A percentile compares a stretch with the other conserved stretches of the same genome.
Evolutionary conservation across 257 asterid species (phyloP).

Genomic region (Salvia miltiorrhiza): DNA sequence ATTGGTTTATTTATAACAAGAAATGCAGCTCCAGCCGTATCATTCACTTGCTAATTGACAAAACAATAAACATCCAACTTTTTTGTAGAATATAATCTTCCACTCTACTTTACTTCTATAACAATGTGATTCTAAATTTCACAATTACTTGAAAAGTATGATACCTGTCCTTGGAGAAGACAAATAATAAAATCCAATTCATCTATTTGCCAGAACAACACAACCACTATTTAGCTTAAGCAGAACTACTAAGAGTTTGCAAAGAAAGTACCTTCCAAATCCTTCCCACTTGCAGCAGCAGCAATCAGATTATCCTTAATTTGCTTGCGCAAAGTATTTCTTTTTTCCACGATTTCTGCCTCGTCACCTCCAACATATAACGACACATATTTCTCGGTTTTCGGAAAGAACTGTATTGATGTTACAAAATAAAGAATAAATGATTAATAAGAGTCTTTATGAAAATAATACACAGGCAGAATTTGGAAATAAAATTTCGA

Average conservation of each 20-base stretch:
- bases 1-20: not conserved
- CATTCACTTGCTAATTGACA: not conserved
- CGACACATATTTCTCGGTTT: conserved; percentile 79
- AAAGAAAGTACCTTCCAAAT: conserved; percentile 73
- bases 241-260: not conserved
- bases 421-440: conserved; percentile 6
- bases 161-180: not conserved
- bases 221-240: not conserved
- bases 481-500: not conserved
- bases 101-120: conserved; percentile 11
- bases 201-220: not conserved
- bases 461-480: conserved; percentile 5
- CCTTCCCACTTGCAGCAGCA: conserved; percentile 98
- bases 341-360: conserved; percentile 59
- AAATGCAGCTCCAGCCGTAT: not conserved
- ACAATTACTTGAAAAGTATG: not conserved
- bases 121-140: not conserved
- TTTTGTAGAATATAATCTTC: not conserved
- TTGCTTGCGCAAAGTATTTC: conserved; percentile 61
- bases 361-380: conserved; percentile 84
- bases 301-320: conserved; percentile 76
- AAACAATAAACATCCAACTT: not conserved
- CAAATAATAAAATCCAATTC: not conserved
- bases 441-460: not conserved
- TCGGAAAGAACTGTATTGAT: conserved; percentile 87